Conservation (phyloP, 345 rosid species). For the Eucalyptus camaldulensis region DNA sequence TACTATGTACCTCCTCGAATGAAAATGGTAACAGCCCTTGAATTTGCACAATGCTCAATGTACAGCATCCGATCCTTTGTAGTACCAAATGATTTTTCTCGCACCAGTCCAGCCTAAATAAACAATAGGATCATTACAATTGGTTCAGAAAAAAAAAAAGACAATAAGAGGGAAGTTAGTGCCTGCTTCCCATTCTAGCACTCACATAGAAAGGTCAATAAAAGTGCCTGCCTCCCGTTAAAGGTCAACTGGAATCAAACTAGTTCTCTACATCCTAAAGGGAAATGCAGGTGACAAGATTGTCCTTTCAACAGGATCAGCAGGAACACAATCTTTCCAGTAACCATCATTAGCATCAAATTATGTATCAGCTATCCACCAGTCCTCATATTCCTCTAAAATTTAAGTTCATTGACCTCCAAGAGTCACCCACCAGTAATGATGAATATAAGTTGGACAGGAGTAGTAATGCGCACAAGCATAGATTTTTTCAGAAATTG, state of each 20-base stretch:
- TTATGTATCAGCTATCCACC: not conserved
- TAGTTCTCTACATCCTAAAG: not conserved
- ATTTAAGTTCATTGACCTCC: not conserved
- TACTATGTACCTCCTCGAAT: conserved; percentile 73
- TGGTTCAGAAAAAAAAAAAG: not conserved
- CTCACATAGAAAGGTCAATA: not conserved
- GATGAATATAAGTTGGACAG: not conserved
- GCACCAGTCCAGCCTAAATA: conserved; percentile 72
- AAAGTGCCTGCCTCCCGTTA: not conserved
- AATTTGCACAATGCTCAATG: conserved; percentile 75
- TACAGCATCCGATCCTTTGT: conserved; percentile 76
- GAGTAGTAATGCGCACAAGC: not conserved
- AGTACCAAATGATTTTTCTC: conserved; percentile 73
- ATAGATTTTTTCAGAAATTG: not conserved
- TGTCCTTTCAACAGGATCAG: not conserved
- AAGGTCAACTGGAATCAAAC: not conserved
- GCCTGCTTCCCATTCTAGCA: not conserved
- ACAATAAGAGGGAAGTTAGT: not conserved
- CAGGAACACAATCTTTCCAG: not conserved
- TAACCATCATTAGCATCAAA: not conserved
- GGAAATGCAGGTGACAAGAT: not conserved
- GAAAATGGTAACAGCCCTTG: conserved; percentile 76
- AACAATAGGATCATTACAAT: not conserved
- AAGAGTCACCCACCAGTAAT: not conserved
- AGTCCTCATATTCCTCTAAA: not conserved